phyloP scores from a whole-genome alignment of 108 stramenopile species.

The Schizochytrium sp. region DNA sequence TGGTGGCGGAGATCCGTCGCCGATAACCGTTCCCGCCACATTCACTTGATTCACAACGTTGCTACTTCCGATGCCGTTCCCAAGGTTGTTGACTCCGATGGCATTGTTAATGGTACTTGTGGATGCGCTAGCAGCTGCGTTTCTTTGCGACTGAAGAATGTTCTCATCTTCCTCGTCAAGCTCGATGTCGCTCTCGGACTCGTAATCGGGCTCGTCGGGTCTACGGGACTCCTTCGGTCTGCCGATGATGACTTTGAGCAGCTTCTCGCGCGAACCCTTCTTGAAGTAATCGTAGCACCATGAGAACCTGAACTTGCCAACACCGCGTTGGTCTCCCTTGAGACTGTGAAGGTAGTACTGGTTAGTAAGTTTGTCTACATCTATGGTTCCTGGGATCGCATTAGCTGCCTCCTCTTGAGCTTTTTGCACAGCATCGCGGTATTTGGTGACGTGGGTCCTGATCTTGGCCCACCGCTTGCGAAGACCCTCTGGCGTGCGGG shows the following conservation, averaged over 20 bases:
- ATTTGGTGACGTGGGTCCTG: constrained; percentile 1
- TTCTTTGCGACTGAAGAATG: neutral
- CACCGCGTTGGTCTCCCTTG: neutral
- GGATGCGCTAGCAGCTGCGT: neutral
- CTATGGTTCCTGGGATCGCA: neutral
- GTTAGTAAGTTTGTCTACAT: neutral
- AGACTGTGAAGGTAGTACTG: constrained; percentile 4
- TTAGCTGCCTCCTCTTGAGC: neutral
- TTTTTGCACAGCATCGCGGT: constrained; percentile 12
- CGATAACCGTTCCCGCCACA: neutral
- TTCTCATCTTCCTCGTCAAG: constrained; percentile 15
- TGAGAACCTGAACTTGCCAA: constrained; percentile 22
- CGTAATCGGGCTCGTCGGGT: constrained; percentile 41
- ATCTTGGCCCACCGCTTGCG: constrained; percentile 41
- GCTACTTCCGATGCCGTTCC: neutral
- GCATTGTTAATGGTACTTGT: neutral
- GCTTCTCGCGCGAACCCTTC: neutral
- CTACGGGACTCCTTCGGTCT: constrained; percentile 29
- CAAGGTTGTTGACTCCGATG: neutral
- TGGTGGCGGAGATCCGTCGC: neutral
- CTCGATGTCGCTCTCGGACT: constrained; percentile 44
- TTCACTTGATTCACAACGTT: neutral
- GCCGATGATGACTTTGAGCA: constrained; percentile 14
- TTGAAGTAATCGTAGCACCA: constrained; percentile 29
- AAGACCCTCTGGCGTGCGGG: constrained; percentile 16